Evolutionary conservation across 257 asterid genomes (phyloP), one percentile per base, ranked within the genome.

Genomic region (Lycium ferocissimum): DNA sequence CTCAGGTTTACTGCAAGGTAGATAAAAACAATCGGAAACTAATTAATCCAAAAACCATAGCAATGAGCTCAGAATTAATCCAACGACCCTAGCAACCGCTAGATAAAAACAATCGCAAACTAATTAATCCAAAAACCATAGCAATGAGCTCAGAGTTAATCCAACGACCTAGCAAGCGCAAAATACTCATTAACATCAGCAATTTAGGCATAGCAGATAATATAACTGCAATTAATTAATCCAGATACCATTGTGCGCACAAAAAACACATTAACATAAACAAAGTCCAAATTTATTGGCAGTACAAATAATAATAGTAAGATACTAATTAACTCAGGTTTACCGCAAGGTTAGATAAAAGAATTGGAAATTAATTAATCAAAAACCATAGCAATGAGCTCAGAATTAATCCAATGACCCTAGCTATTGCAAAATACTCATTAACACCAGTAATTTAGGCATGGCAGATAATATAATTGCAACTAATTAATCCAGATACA

Each of bases 311-410:
- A 56, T 18, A 4, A 56, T 4, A 56, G 14, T 26, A 26, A 26
- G 14, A 56, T 14, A 15, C 45, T 71, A 70, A 1, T 15, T 75
- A 92, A 93, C 95, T 89, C 33, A 26, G 33, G 33, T 26, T 26
- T 26, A 26, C 33, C 33, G 33, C 33, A 26, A 26, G 33, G 33
- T 26, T 26, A 26, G 33, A 26, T 26, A 26, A 26, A 26, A 26
- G 1, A 26, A 26, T 26, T 26, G 33, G 33, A 26, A 26, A 1
- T 26, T 26, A 26, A 26, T 26, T 26, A 26, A 26, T 26, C 33
- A 26, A 26, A 26, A 26, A 26, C 33, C 33, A 26, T 26, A 26
- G 33, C 33, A 26, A 26, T 73, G 38, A 73, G 12, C 58, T 73
- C 40, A 3, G n/a, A 73, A 73, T 47, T 26, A 47, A 73, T 20